Percentiles rank a stretch among this genome's conserved stretches.
Conservation (phyloP, 2,329 filamentous ascomycete genomes). For the Tolypocladium inflatum region DNA sequence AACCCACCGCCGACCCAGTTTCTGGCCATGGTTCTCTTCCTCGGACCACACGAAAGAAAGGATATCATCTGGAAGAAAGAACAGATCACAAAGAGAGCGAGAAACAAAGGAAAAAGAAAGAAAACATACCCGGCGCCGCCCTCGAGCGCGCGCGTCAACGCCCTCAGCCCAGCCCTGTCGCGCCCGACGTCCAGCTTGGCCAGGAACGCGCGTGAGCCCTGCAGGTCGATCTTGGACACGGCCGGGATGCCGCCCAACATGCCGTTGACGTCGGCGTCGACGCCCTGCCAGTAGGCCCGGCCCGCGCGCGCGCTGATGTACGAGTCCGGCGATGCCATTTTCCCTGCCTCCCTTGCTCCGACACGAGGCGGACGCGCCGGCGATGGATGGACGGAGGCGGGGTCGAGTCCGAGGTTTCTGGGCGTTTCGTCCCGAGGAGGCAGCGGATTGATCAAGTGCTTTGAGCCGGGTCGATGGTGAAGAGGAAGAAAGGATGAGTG, state of each 20-base stretch:
- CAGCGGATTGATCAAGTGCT: not conserved
- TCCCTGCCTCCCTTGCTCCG: not conserved
- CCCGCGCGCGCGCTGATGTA: constrained; percentile 23
- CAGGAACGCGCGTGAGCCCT: constrained; percentile 51
- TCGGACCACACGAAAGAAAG: not conserved
- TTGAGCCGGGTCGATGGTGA: not conserved
- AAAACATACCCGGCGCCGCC: constrained; percentile 12
- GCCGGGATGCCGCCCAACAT: constrained; percentile 61
- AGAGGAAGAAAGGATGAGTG: not conserved
- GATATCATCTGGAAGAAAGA: not conserved
- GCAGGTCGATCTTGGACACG: constrained; percentile 44
- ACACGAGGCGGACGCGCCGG: not conserved
- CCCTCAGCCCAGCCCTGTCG: not conserved
- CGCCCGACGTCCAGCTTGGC: constrained; percentile 43
- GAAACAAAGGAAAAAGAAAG: not conserved
- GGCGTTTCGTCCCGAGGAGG: not conserved
- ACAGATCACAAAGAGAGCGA: not conserved
- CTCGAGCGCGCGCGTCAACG: constrained; percentile 11
- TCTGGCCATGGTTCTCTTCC: not conserved
- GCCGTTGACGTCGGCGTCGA: constrained; percentile 43
- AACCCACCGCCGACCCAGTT: not conserved
- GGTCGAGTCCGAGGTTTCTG: not conserved
- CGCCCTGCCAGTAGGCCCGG: constrained; percentile 32
- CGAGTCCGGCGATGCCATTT: constrained; percentile 11
- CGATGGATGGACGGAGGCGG: not conserved